These are phyloP conservation scores for Prunus yedoensis DNA, from an alignment of 331 rosid genomes.

Conservation along the genomic window DNA sequence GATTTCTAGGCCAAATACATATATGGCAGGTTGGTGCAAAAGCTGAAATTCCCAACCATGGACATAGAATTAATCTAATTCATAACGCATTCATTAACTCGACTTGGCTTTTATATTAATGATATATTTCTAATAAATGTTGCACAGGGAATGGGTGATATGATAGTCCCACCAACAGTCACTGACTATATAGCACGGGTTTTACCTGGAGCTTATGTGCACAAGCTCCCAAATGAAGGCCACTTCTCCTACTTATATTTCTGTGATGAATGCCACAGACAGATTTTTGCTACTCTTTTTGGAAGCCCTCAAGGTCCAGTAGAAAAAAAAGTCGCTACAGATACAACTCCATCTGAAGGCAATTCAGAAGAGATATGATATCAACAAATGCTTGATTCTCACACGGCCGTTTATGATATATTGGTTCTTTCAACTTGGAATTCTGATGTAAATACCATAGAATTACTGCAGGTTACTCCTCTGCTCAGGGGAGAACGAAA, in stretches of 20 bases:
- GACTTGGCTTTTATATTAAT: conserved; percentile 15
- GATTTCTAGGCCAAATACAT: conserved; percentile 83
- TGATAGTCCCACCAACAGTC: conserved; percentile 71
- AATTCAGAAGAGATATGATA: conserved; percentile 25
- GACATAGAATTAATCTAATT: background rate
- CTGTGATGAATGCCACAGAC: conserved; percentile 80
- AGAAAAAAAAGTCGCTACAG: conserved; percentile 31
- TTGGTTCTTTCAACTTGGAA: background rate
- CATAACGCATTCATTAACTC: background rate
- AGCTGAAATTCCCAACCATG: background rate
- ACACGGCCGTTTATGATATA: conserved; percentile 3
- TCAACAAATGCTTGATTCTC: conserved; percentile 27
- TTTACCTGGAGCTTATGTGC: conserved; percentile 73
- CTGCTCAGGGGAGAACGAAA: conserved; percentile 36
- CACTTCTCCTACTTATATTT: conserved; percentile 83
- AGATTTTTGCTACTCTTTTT: conserved; percentile 66
- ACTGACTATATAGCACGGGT: conserved; percentile 59
- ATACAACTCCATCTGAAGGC: conserved; percentile 36
- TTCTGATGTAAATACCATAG: conserved; percentile 60
- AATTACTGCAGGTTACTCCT: conserved; percentile 37
- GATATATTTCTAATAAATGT: conserved; percentile 16
- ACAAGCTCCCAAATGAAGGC: conserved; percentile 85
- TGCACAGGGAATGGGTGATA: conserved; percentile 85
- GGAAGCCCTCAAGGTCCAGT: conserved; percentile 78
- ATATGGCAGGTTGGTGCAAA: conserved; percentile 85